Evolutionary conservation across 1,284 basidiomycete species (phyloP).

Genomic region (Leccinum fallax): DNA sequence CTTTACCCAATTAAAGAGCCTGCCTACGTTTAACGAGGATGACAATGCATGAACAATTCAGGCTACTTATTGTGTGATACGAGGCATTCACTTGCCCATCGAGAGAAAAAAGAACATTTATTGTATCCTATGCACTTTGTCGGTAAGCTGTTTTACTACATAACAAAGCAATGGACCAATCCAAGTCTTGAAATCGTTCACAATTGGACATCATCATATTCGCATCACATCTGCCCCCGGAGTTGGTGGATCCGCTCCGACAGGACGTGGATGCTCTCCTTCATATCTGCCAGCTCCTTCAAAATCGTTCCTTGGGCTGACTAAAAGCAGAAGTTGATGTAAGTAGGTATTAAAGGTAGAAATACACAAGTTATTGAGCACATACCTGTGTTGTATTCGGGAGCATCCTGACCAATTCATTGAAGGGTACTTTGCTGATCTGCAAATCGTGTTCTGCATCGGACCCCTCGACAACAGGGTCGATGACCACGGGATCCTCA

Average conservation of each 20-base stretch:
- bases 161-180: neutral
- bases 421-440: conserved; percentile 78
- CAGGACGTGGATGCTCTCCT: conserved; percentile 56
- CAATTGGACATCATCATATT: neutral
- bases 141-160: conserved; percentile 6
- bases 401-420: conserved; percentile 74
- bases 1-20: conserved; percentile 45
- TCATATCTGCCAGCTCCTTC: conserved; percentile 63
- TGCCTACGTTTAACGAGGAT: conserved; percentile 22
- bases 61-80: neutral
- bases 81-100: neutral
- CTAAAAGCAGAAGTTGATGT: conserved; percentile 39
- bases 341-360: conserved; percentile 8
- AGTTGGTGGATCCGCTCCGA: conserved; percentile 50
- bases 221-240: conserved; percentile 12
- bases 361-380: conserved; percentile 8
- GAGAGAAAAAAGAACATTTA: neutral
- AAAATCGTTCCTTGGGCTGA: conserved; percentile 72
- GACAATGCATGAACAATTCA: conserved; percentile 9
- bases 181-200: neutral
- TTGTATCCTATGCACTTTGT: neutral
- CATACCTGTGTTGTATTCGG: conserved; percentile 75
- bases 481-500: conserved; percentile 54
- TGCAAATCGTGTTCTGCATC: conserved; percentile 55
- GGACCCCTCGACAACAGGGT: conserved; percentile 65